phyloP scores from a whole-genome alignment of 106 monocot species.

The Cymbidium sinense region DNA sequence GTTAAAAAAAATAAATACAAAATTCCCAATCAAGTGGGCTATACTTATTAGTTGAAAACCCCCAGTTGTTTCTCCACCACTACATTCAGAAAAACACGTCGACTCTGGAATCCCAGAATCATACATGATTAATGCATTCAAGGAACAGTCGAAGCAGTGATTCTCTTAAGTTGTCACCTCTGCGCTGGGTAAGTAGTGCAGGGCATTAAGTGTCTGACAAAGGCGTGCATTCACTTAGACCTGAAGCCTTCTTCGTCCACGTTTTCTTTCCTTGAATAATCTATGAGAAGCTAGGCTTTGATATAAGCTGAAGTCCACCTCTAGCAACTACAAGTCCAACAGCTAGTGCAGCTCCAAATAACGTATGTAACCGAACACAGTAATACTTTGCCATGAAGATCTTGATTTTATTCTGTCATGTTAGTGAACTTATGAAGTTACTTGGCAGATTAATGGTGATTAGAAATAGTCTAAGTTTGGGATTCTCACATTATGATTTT shows the following conservation, averaged over 20 bases:
- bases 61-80: no score
- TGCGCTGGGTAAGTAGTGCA: no score
- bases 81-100: no score
- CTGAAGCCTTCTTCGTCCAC: background rate
- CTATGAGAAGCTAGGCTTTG: background rate
- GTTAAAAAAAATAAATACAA: no score
- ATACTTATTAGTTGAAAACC: no score
- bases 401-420: constrained; percentile 60
- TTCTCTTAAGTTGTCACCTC: no score
- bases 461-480: background rate
- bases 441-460: background rate
- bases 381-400: constrained; percentile 97
- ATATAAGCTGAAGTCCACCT: constrained; percentile 7
- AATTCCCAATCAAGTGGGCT: no score
- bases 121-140: no score
- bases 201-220: background rate
- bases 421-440: background rate
- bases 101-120: no score
- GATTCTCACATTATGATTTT: constrained; percentile 61
- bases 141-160: no score
- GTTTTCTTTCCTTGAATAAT: background rate
- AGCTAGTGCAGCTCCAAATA: constrained; percentile 74
- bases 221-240: background rate
- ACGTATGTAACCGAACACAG: constrained; percentile 76
- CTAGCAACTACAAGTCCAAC: constrained; percentile 53